Evolutionary conservation across 2,329 filamentous ascomycete species (phyloP), one percentile per base, ranked within the genome.

Genomic region (Microdochium nivale): DNA sequence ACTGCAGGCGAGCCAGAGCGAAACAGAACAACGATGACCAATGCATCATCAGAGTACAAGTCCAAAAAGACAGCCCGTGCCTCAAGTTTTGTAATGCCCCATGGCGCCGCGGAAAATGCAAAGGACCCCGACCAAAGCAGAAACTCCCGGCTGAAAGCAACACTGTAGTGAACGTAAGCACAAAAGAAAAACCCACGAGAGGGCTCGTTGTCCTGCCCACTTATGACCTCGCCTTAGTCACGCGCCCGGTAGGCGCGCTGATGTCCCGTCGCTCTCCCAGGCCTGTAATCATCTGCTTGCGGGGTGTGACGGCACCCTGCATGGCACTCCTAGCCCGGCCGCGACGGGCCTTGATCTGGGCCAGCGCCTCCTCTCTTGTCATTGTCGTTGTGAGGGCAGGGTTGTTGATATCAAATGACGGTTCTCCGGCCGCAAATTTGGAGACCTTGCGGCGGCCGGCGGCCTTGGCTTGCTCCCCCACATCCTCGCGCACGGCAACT

Each of bases 331-430:
- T 77, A 52, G 87, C 86, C 47, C 88, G 74, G 7, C 86, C 86
- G 50, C 88, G 73, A 25, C 88, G 76, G 68, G 88, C 84, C 50
- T 83, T 78, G 58, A 92, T 91, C 64, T 85, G 82, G 51, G 85
- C 85, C 16, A 92, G 76, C 3, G 87, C 87, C 66, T 90, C 77
- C 65, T 90, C 88, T 51, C 88, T 77, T 25, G 81, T 81, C 79
- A 86, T 83, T 37, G 82, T 86, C 4, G 81, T 80, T 43, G 78
- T 83, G 54, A 85, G 65, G 10, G 80, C 80, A 21, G 79, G 78
- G 62, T 83, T 78, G 54, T 68, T 77, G 40, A 71, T 62, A 62
- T 82, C 79, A 58, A 81, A 82, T 10, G 69, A 72, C 3, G 70
- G 69, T 8, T 44, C 40, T 44, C 14, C 40, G 19, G 16, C 16